Evolutionary conservation across 2,329 filamentous ascomycete species (phyloP).

Genomic region (Fusarium chaquense): DNA sequence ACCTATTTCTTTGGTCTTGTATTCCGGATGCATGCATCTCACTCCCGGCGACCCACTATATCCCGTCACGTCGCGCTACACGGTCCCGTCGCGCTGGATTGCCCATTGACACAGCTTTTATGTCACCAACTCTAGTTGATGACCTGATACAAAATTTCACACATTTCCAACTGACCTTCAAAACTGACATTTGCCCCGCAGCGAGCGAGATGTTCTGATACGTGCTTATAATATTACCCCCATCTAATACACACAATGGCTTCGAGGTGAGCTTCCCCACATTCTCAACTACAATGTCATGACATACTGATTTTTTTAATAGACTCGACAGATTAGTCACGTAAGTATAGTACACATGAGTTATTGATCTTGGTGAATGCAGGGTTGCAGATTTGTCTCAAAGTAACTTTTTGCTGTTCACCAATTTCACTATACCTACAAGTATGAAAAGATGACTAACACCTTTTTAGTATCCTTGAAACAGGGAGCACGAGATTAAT

Average conservation of each 20-base stretch:
- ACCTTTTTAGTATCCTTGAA: constrained; percentile 80
- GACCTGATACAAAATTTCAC: constrained; percentile 2
- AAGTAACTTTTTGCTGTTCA: not conserved
- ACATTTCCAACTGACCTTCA: not conserved
- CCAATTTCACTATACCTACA: not conserved
- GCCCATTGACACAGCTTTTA: constrained; percentile 30
- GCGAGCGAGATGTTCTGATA: constrained; percentile 50
- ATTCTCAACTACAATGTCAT: not conserved
- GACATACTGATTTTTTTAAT: constrained; percentile 33
- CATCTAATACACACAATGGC: constrained; percentile 62
- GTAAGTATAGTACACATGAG: constrained; percentile 70
- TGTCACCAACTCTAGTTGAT: constrained; percentile 18
- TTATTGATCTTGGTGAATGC: not conserved
- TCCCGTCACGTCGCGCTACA: constrained; percentile 49
- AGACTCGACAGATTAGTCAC: constrained; percentile 89
- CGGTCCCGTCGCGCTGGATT: constrained; percentile 43
- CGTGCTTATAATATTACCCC: constrained; percentile 31
- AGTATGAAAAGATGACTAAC: constrained; percentile 27
- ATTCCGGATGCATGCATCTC: constrained; percentile 46
- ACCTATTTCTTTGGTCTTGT: constrained; percentile 11
- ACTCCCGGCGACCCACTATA: constrained; percentile 43
- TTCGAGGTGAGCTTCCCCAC: constrained; percentile 61
- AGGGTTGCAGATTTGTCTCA: not conserved
- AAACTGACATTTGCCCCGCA: constrained; percentile 34
- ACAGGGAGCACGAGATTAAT: constrained; percentile 97